Percentiles rank a stretch among this genome's conserved stretches.
These are phyloP conservation scores for Russula ochroleuca DNA, from an alignment of 768 basidiomycete species.

Conservation along the genomic window DNA sequence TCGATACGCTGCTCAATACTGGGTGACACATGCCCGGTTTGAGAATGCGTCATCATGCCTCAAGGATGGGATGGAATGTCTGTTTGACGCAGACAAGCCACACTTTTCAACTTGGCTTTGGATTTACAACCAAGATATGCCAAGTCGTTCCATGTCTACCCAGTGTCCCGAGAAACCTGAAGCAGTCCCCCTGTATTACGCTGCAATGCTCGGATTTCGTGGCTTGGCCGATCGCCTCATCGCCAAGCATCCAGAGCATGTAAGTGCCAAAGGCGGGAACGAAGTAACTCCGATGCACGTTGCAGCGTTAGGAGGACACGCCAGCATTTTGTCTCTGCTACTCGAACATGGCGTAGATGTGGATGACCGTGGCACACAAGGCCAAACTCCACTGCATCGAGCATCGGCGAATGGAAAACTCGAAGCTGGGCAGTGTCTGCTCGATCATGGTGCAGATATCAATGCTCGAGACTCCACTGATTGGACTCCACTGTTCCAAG, in stretches of 20 bases:
- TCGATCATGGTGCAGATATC: neutral
- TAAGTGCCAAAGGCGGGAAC: neutral
- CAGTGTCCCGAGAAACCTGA: neutral
- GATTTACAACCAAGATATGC: neutral
- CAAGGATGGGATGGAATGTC: neutral
- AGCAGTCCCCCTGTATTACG: neutral
- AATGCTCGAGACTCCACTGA: neutral
- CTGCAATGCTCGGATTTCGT: neutral
- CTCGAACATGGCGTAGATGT: neutral
- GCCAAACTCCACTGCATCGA: neutral
- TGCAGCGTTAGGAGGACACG: neutral
- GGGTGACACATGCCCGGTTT: neutral
- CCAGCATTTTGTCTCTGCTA: neutral
- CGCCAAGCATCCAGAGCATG: neutral
- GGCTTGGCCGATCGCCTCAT: neutral
- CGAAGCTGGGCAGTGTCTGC: neutral
- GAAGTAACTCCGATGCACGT: neutral
- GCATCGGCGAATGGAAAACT: neutral
- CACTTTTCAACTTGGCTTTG: constrained; percentile 2
- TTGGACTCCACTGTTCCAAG: neutral
- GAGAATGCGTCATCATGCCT: neutral
- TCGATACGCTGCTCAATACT: neutral
- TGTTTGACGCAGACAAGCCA: constrained; percentile 7
- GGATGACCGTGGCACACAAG: neutral
- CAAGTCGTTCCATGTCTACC: neutral